Evolutionary conservation across 192 early-diverging fungal species (phyloP), one percentile per base, ranked within the genome.

Genomic region (Gamsiella multidivaricata): DNA sequence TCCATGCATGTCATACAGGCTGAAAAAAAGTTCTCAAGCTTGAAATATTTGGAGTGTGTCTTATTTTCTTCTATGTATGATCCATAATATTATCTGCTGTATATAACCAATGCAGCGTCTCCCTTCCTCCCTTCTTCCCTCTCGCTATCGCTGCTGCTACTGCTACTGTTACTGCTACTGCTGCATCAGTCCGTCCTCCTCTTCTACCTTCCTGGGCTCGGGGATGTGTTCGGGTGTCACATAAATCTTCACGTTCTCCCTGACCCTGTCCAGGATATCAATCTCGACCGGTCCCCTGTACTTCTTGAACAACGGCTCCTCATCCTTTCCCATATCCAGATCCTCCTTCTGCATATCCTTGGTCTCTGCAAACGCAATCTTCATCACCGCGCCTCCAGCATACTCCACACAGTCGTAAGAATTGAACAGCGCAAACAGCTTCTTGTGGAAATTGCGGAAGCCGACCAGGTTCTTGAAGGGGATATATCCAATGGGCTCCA

Each of bases 301-400:
- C 47, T 78, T 78, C 31, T 74, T 57, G 47, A 83, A 83, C 37
- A 83, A 55, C 3, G 66, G 64, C 49, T 83, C 71, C 54, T 82
- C 81, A 51, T 79, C 80, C 45, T 66, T 61, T 8, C 81, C 79
- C 26, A 73, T 42, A 5, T 81, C 66, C 20, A 83, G 51, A 78
- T 83, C 82, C 25, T 69, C 66, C 52, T 75, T 61, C 49, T 61
- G 69, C 51, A 83, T 79, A 54, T 84, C 47, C 51, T 72, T 74
- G 41, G 81, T 75, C 57, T 81, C 63, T 20, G 83, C 88, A 84
- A 91, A 89, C 2, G 87, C 91, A 41, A 88, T 61, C 68, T 85
- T 81, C 42, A 91, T 70, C 39, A 73, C 78, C 32, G 78, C 65
- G 25, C 64, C 73, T 73, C 88, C 70, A 23, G 65, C 51, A 47